These are phyloP conservation scores for Trichothecium roseum DNA, from an alignment of 2,329 filamentous ascomycete genomes.

Conservation along the genomic window DNA sequence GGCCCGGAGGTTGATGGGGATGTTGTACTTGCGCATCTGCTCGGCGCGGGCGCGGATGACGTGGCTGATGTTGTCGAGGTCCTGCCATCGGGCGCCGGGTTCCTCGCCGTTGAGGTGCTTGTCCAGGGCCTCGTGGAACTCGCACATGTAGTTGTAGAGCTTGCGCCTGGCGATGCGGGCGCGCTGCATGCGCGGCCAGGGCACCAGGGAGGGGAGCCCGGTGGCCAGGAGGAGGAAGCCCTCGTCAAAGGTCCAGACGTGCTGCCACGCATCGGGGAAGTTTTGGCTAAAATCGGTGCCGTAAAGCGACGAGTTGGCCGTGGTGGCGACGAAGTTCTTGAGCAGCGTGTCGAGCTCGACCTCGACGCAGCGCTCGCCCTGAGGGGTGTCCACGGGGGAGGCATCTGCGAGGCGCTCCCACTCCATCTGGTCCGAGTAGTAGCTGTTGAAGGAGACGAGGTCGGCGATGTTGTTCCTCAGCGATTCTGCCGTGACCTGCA, in stretches of 20 bases:
- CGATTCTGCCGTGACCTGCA: slow-evolving; percentile 9
- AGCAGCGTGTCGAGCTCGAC: slow-evolving; percentile 11
- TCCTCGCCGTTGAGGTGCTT: slow-evolving; percentile 19
- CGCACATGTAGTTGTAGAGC: slow-evolving; percentile 17
- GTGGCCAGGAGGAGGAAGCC: slow-evolving; percentile 19
- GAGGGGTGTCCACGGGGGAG: slow-evolving; percentile 13
- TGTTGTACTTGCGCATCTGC: slow-evolving; percentile 16
- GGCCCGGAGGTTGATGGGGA: slow-evolving; percentile 21
- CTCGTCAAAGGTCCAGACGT: slow-evolving; percentile 26
- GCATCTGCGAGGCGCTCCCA: slow-evolving; percentile 26
- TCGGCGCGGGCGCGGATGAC: slow-evolving; percentile 19
- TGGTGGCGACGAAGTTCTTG: slow-evolving; percentile 23
- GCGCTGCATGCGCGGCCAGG: slow-evolving; percentile 19
- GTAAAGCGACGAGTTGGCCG: slow-evolving; percentile 22
- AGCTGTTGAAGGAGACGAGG: slow-evolving; percentile 26
- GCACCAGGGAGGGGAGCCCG: slow-evolving; percentile 20
- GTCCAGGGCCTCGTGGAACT: slow-evolving; percentile 25
- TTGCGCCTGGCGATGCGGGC: slow-evolving; percentile 17
- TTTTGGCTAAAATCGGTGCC: slow-evolving; percentile 31
- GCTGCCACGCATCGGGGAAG: slow-evolving; percentile 25
- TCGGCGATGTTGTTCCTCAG: slow-evolving; percentile 20
- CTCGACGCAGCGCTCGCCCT: slow-evolving; percentile 17
- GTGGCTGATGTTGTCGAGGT: slow-evolving; percentile 23
- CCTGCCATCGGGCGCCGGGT: slow-evolving; percentile 21
- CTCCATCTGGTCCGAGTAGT: slow-evolving; percentile 23